Conservation (phyloP, 352 stramenopile species). For the Phytophthora sp. region DNA sequence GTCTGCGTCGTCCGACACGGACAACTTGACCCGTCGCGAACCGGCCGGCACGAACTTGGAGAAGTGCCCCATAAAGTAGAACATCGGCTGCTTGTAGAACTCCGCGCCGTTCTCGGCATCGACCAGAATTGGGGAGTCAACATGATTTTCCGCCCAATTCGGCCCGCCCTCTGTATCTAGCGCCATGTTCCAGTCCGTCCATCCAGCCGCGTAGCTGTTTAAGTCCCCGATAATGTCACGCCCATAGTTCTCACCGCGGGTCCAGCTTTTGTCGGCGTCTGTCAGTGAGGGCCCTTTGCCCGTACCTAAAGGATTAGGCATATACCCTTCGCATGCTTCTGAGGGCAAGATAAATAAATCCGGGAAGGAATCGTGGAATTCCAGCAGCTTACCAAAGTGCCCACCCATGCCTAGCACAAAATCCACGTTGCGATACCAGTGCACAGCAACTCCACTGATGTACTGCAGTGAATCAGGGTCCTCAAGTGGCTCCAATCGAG, state of each 20-base stretch:
- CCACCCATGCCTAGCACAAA: conserved; percentile 36
- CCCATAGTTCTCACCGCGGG: conserved; percentile 70
- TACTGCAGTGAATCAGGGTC: conserved; percentile 55
- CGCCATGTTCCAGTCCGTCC: conserved; percentile 92
- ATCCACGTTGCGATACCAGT: conserved; percentile 75
- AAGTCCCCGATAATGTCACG: conserved; percentile 89
- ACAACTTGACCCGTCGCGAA: conserved; percentile 46
- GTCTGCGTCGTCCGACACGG: conserved; percentile 19
- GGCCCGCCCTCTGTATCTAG: conserved; percentile 68
- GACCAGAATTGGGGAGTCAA: conserved; percentile 78
- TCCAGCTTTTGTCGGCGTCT: conserved; percentile 48
- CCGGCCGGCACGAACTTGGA: conserved; percentile 64
- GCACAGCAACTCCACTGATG: conserved; percentile 74
- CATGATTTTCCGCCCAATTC: conserved; percentile 75
- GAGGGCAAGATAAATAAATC: conserved; percentile 83
- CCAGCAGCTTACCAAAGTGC: conserved; percentile 47
- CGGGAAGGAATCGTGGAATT: conserved; percentile 56
- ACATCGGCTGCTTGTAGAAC: conserved; percentile 86
- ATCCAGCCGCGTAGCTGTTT: conserved; percentile 72
- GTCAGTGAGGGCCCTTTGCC: conserved; percentile 42
- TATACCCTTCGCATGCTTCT: conserved; percentile 71
- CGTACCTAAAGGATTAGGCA: conserved; percentile 52
- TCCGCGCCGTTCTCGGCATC: conserved; percentile 52
- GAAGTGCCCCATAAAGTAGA: conserved; percentile 73
- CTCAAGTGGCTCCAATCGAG: conserved; percentile 37